Evolutionary conservation across 2,329 filamentous ascomycete species (phyloP), one percentile per base, ranked within the genome.

Genomic region (Sporothrix inflata): DNA sequence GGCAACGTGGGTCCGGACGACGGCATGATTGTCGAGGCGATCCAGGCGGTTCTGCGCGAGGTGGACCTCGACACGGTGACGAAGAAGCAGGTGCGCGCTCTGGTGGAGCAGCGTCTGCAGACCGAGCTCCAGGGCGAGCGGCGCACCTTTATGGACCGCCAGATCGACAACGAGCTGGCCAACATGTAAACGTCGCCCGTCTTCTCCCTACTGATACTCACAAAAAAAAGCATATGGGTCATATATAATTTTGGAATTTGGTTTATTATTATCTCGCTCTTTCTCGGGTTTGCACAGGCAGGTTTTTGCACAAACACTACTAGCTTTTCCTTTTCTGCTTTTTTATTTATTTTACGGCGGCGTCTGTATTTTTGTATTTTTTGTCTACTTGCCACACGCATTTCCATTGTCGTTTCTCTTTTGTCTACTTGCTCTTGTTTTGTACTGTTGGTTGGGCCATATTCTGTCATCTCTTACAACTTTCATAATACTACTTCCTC

Each of bases 11-110:
- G 93, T 0, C 92, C 94, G 0, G 93, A 92, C 75, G 94, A 98
- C 77, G 85, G 84, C 61, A 87, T 89, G 74, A 98, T 99, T 75
- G 87, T 93, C 21, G 92, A 97, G 74, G 92, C 93, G 1, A 95
- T 98, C 74, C 92, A 94, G 78, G 85, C 87, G 68, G 96, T 96
- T 77, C 85, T 99, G 74, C 83, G 86, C 19, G 95, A 98, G 78
- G 94, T 98, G 0, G 95, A 99, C 81, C 86, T 99, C 55, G 96
- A 99, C 80, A 95, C 88, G n/a, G 93, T 98, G 65, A 99, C 96
- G 7, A 99, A 98, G 90, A 99, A 99, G 85, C 95, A 98, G 83
- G 91, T 96, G 72, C 88, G 93, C 68, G 94, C 93, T 3, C 87
- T 98, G 60, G 94, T 97, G 14, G 96, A 99, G 84, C 94, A 98